These are phyloP conservation scores for Ceratocystis huliohia DNA, from an alignment of 2,329 filamentous ascomycete genomes.

Conservation along the genomic window DNA sequence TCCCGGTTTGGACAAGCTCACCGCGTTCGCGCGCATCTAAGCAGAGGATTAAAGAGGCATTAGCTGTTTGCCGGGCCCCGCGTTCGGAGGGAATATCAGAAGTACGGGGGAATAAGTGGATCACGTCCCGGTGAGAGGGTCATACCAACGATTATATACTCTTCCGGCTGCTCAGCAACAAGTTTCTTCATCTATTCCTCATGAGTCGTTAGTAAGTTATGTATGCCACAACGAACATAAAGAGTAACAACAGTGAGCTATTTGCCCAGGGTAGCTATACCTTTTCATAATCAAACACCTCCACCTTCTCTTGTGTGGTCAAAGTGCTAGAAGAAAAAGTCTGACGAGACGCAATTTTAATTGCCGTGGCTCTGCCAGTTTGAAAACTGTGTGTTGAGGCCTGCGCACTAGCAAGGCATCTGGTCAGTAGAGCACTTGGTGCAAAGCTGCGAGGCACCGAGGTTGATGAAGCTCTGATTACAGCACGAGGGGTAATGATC, in stretches of 20 bases:
- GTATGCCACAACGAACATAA: too few species aligned
- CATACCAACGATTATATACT: conserved; percentile 20
- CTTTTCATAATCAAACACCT: conserved; percentile 20
- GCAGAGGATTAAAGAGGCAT: background rate
- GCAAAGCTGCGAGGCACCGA: background rate
- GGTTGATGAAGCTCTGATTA: background rate
- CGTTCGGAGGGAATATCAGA: background rate
- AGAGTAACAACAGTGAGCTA: too few species aligned
- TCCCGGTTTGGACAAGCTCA: conserved; percentile 52
- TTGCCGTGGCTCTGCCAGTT: background rate
- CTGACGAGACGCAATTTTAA: background rate
- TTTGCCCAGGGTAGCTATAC: background rate
- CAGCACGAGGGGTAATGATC: background rate
- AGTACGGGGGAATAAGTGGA: background rate
- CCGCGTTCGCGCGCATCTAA: conserved; percentile 60
- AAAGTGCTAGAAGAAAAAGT: background rate
- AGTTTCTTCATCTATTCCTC: conserved; percentile 13
- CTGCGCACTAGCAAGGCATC: background rate
- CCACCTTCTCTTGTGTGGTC: background rate
- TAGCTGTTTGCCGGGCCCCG: background rate
- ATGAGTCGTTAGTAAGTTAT: background rate
- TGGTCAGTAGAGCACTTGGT: background rate
- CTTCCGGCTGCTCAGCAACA: conserved; percentile 13
- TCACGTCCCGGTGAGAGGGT: background rate
- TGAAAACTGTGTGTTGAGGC: background rate